phyloP scores from a whole-genome alignment of 2,329 filamentous ascomycete genomes.

The Aureobasidium mangrovei region DNA sequence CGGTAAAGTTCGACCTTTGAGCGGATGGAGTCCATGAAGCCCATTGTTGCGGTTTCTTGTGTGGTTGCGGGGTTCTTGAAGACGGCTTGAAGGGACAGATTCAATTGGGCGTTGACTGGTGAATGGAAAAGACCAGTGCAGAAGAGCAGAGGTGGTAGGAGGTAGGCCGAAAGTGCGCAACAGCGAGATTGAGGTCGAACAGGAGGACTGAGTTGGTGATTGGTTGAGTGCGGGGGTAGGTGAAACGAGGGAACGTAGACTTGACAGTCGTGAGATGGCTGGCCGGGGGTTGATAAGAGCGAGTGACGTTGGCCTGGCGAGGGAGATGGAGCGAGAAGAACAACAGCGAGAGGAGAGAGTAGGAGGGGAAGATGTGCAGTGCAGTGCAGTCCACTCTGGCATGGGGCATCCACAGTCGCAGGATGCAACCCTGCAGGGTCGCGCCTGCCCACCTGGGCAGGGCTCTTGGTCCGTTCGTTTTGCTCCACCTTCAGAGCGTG shows the following conservation, averaged over 20 bases:
- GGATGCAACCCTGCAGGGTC: too few relatives aligned
- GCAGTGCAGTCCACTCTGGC: too few relatives aligned
- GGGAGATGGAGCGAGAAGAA: background rate
- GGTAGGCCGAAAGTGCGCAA: too few relatives aligned
- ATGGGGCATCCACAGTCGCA: too few relatives aligned
- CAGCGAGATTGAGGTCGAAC: too few relatives aligned
- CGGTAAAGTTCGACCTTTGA: slow-evolving; percentile 85
- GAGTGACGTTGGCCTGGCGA: background rate
- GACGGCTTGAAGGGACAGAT: background rate
- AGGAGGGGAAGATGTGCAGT: background rate
- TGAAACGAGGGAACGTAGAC: background rate
- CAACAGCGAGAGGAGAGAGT: background rate
- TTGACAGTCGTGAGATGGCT: background rate
- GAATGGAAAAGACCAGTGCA: background rate
- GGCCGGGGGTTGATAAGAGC: background rate
- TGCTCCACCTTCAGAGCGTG: too few relatives aligned
- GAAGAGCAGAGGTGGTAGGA: background rate
- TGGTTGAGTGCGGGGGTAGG: background rate
- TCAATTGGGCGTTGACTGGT: background rate
- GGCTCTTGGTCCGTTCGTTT: too few relatives aligned
- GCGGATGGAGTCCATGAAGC: slow-evolving; percentile 67
- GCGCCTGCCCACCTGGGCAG: too few relatives aligned
- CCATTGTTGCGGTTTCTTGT: slow-evolving; percentile 39
- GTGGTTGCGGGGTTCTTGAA: background rate
- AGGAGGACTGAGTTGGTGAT: too few relatives aligned